phyloP scores from a whole-genome alignment of 2,329 filamentous ascomycete species.

The Penicillium sumatraense region DNA sequence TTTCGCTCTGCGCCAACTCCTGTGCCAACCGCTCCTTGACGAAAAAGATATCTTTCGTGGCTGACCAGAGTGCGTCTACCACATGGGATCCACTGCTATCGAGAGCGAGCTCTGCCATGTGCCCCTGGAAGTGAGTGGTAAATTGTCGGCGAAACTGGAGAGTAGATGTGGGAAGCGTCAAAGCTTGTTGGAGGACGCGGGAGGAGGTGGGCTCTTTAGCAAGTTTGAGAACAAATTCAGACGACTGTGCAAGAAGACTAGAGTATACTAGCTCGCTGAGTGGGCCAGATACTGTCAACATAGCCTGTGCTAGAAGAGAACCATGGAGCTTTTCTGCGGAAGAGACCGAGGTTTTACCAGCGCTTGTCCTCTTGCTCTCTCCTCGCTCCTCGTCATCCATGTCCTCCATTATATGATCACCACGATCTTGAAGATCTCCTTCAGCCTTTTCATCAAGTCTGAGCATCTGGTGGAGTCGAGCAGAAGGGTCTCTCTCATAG shows the following conservation, averaged over 20 bases:
- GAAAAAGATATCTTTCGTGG: conserved; percentile 66
- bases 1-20: conserved; percentile 64
- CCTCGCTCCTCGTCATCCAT: conserved; percentile 52
- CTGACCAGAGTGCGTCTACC: conserved; percentile 68
- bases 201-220: conserved; percentile 65
- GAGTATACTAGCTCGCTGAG: conserved; percentile 74
- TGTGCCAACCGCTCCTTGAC: conserved; percentile 70
- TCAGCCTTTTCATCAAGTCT: conserved; percentile 47
- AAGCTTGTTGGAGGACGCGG: conserved; percentile 67
- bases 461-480: conserved; percentile 65
- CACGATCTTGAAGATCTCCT: conserved; percentile 5
- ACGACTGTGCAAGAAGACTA: conserved; percentile 65
- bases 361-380: conserved; percentile 10
- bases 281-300: conserved; percentile 74
- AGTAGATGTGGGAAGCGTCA: conserved; percentile 59
- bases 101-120: conserved; percentile 64
- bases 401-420: conserved; percentile 51
- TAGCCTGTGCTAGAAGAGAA: conserved; percentile 77
- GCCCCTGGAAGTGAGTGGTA: conserved; percentile 65
- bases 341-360: conserved; percentile 36
- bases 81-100: conserved; percentile 69
- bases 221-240: conserved; percentile 64
- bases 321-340: conserved; percentile 70
- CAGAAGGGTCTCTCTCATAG: conserved; percentile 55
- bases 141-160: conserved; percentile 65